Evolutionary conservation across 495 filamentous ascomycete genomes (phyloP).

Genomic region (Pyrenula aspistea): DNA sequence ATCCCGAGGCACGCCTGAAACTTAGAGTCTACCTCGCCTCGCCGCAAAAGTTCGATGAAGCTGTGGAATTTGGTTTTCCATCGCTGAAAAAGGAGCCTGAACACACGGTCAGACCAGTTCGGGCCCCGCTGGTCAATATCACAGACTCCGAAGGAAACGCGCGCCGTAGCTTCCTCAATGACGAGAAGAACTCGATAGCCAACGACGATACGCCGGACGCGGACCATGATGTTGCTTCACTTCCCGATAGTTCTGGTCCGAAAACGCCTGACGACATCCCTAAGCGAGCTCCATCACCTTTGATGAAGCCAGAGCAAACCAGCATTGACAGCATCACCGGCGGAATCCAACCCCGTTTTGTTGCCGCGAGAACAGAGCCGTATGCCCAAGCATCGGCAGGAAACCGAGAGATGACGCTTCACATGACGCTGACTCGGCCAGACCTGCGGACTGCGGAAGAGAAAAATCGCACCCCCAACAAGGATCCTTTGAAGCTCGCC

Average conservation of each 20-base stretch:
- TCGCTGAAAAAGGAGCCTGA: conserved; percentile 35
- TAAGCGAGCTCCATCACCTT: not conserved
- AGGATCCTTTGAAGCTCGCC: conserved; percentile 41
- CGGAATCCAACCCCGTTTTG: conserved; percentile 2
- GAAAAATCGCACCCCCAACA: conserved; percentile 37
- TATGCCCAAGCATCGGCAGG: conserved; percentile 44
- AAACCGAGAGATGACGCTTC: conserved; percentile 83
- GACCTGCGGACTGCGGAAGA: conserved; percentile 62
- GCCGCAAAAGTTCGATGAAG: conserved; percentile 91
- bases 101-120: conserved; percentile 11
- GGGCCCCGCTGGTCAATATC: not conserved
- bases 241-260: not conserved
- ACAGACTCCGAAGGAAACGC: not conserved
- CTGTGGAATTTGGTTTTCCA: conserved; percentile 86
- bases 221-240: conserved; percentile 28
- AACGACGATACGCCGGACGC: conserved; percentile 9
- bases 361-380: conserved; percentile 3
- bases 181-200: conserved; percentile 25
- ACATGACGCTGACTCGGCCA: conserved; percentile 86
- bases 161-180: conserved; percentile 30
- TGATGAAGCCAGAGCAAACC: not conserved
- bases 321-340: not conserved
- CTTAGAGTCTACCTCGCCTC: conserved; percentile 81
- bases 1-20: conserved; percentile 80
- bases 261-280: not conserved